A percentile compares a stretch with the other conserved stretches of the same genome.
Evolutionary conservation across 2,329 filamentous ascomycete species (phyloP).

Genomic region (Neonectria faginata): DNA sequence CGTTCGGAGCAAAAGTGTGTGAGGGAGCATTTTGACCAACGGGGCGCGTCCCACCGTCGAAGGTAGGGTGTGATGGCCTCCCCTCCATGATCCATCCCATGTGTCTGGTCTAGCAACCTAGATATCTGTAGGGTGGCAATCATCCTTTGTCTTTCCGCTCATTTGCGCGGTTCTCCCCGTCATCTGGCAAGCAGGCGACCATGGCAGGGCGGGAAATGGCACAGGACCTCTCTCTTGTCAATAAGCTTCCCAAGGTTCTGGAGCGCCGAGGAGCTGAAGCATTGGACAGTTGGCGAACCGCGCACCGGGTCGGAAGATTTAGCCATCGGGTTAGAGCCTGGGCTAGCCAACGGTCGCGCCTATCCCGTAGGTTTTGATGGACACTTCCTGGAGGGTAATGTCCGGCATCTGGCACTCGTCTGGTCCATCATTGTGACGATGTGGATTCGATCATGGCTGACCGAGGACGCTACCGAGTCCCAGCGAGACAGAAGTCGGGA

Average conservation of each 20-base stretch:
- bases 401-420: conserved; percentile 22
- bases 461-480: conserved; percentile 16
- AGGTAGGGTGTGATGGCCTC: conserved; percentile 4
- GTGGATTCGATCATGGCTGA: conserved; percentile 16
- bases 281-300: conserved; percentile 33
- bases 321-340: conserved; percentile 35
- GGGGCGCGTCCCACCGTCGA: conserved; percentile 14
- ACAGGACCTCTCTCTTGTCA: conserved; percentile 1
- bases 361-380: conserved; percentile 25
- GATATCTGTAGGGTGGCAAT: conserved; percentile 5
- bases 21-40: conserved; percentile 18
- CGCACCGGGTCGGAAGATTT: conserved; percentile 42
- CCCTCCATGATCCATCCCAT: conserved; percentile 1
- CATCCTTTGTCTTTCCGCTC: conserved; percentile 23
- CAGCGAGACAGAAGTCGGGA: conserved; percentile 7
- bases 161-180: conserved; percentile 26
- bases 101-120: background rate
- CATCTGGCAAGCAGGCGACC: conserved; percentile 20
- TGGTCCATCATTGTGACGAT: conserved; percentile 23
- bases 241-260: conserved; percentile 32
- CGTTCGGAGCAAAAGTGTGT: conserved; percentile 21
- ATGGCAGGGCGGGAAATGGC: conserved; percentile 11
- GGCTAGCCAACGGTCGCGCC: conserved; percentile 36
- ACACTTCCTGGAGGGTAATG: conserved; percentile 22
- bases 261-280: conserved; percentile 29